Base-by-base conservation (phyloP, 116 monocot species). In the Cymodocea nodosa region DNA sequence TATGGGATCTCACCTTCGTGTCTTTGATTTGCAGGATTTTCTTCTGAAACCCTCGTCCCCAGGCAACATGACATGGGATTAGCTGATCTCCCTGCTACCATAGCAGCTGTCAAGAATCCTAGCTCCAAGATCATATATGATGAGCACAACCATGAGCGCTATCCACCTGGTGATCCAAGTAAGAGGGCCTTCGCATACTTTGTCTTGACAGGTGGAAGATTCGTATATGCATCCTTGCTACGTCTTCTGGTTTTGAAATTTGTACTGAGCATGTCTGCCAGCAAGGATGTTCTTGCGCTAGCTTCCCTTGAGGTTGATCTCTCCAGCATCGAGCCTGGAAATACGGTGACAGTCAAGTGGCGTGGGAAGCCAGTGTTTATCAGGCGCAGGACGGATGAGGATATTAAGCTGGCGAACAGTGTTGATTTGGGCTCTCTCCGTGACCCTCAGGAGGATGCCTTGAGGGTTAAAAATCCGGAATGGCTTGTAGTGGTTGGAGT, bases 301-400 rank as follows among this genome's bases (percentile, higher is more conserved):
- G 87, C 89, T 35, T 86, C 89, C 10, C 37, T 93, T 14, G 93
- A 93, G 69, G 93, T 93, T n/a, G 89, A 93, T 48, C 86, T 89
- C 65, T 89, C 89, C 5, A 80, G 74, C 76, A 93, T 93, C 23
- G 89, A 93, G 25, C 86, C 86, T 0, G 89, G 93, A 0, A 64
- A 74, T 52, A 93, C 89, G 0, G 93, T 93, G 52, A 93, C 86
- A 0, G 89, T 93, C 23, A 93, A 93, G 72, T 93, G 93, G 93
- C 81, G 89, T 24, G 89, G 93, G 8, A 93, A 93, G 75, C 89
- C 93, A 1, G 93, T 93, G 0, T 93, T 93, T 67, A 89, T 93
- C 24, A 74, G 89, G 53, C 76, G 78, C 15, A 64, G 89, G 11
- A 93, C 93, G 3, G 86, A 83, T 17, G 86, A 86, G 0, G 93